Base-by-base conservation (phyloP, 352 stramenopile genomes). In the Discostella stelligera region DNA sequence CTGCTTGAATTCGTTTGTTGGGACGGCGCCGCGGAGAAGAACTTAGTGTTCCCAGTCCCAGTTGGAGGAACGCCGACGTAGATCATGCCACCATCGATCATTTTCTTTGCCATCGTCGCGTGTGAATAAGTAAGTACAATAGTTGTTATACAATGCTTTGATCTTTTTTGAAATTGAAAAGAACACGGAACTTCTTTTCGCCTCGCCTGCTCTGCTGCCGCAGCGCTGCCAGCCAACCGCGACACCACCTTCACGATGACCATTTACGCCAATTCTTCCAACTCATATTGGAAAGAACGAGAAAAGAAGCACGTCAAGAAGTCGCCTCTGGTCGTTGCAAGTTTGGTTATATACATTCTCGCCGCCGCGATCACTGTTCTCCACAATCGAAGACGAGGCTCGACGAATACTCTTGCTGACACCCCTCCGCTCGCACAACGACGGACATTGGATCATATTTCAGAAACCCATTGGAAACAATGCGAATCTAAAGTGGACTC, bases 401-500 rank as follows among this genome's bases (percentile, higher is more conserved):
- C 9, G 9, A 41, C 32, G 4, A 41, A 41, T 41, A 9, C 32
- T 41, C 32, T 9, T 41, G 3, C 32, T 41, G 32, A n/a, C 25
- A 25, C 9, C 20, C 23, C 13, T 44, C 37, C 21, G 20, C 48
- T 60, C 25, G 23, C 18, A 6, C 67, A 77, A 55, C 54, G 68
- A 53, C 46, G 62, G 60, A 54, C 53, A 7, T 56, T 66, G 9
- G 49, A 69, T 5, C 25, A 82, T 61, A 64, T 55, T 3, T 75
- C 62, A 14, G 58, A 74, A 30, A 58, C 13, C 27, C 67, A 82
- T 56, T 73, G 68, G 66, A 78, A 71, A 11, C 49, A 77, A 58
- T 82, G 68, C 32, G 74, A 82, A 71, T 70, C 69, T 66, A 63
- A 50, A 48, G 74, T 82, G 1, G 71, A 82, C 50, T 78, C 74